Conservation (phyloP, 148 eudicot genomes). For the Camellia granthamiana region DNA sequence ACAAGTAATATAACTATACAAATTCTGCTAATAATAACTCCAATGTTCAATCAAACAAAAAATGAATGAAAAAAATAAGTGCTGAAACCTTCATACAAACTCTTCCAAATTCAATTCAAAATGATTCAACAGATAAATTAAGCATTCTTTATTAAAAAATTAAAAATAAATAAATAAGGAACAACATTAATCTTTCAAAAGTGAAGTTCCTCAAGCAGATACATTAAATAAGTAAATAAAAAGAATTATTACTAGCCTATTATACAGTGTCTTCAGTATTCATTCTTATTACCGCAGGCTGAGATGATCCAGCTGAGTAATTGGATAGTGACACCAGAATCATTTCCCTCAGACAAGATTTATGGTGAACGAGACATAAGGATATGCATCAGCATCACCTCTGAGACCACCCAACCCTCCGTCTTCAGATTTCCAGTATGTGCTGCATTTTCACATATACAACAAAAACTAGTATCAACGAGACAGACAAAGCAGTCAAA, state of each 20-base stretch:
- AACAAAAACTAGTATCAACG: constrained; percentile 10
- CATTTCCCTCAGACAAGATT: constrained; percentile 45
- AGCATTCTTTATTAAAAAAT: background rate
- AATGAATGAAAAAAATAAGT: background rate
- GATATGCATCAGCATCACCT: constrained; percentile 81
- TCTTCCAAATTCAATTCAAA: constrained; percentile 5
- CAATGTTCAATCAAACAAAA: background rate
- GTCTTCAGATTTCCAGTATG: constrained; percentile 84
- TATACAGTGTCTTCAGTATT: constrained; percentile 12
- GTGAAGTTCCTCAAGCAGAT: constrained; percentile 3
- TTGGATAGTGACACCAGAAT: background rate
- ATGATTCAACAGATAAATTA: background rate
- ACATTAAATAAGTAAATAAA: background rate
- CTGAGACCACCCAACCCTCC: constrained; percentile 76
- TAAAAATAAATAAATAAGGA: background rate
- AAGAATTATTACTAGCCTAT: constrained; percentile 7
- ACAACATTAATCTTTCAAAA: background rate
- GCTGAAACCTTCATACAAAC: background rate
- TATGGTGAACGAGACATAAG: constrained; percentile 94
- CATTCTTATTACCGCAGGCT: constrained; percentile 21
- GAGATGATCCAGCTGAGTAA: constrained; percentile 8
- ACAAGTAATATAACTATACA: background rate
- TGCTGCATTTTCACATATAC: constrained; percentile 41
- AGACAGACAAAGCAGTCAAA: constrained; percentile 9
- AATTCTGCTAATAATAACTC: background rate